These are phyloP conservation scores for Camellia japonica DNA, from an alignment of 148 eudicot species.

Conservation along the genomic window DNA sequence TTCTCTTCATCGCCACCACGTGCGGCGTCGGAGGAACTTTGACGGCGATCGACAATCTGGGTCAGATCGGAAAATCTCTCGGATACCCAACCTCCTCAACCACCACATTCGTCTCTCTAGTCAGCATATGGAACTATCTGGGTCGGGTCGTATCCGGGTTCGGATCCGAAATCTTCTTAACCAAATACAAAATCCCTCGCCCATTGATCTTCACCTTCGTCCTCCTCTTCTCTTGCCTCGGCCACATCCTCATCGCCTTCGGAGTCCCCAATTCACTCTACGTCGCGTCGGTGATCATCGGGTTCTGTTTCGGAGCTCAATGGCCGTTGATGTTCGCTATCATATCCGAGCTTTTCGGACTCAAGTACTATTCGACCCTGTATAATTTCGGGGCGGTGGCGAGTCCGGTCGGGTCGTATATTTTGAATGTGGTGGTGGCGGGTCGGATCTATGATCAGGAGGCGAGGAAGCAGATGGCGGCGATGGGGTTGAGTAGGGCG, in stretches of 20 bases:
- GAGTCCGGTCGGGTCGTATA: conserved; percentile 47
- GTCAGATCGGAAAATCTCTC: conserved; percentile 50
- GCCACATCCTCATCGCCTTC: conserved; percentile 44
- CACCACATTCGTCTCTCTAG: conserved; percentile 46
- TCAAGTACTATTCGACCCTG: conserved; percentile 56
- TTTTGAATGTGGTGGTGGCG: conserved; percentile 40
- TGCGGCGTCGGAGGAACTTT: conserved; percentile 48
- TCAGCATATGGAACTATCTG: conserved; percentile 57
- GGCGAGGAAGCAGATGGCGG: conserved; percentile 27
- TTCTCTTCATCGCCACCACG: conserved; percentile 39
- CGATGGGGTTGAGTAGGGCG: conserved; percentile 24
- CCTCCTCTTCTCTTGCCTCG: conserved; percentile 39
- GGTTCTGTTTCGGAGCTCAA: conserved; percentile 53
- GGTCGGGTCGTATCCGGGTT: conserved; percentile 45
- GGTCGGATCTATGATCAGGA: conserved; percentile 40
- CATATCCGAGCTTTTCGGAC: conserved; percentile 52
- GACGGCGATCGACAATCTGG: conserved; percentile 50
- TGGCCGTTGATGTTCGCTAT: conserved; percentile 44
- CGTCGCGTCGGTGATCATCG: conserved; percentile 43
- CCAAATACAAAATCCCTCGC: conserved; percentile 46
- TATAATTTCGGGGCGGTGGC: conserved; percentile 43
- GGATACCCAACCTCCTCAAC: conserved; percentile 42
- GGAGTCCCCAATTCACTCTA: conserved; percentile 41
- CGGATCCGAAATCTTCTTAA: conserved; percentile 33
- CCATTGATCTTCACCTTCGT: conserved; percentile 47